A percentile compares a stretch with the other conserved stretches of the same genome.
Evolutionary conservation across 805 yeast species (phyloP).

Genomic region (Starmerella roubikii): DNA sequence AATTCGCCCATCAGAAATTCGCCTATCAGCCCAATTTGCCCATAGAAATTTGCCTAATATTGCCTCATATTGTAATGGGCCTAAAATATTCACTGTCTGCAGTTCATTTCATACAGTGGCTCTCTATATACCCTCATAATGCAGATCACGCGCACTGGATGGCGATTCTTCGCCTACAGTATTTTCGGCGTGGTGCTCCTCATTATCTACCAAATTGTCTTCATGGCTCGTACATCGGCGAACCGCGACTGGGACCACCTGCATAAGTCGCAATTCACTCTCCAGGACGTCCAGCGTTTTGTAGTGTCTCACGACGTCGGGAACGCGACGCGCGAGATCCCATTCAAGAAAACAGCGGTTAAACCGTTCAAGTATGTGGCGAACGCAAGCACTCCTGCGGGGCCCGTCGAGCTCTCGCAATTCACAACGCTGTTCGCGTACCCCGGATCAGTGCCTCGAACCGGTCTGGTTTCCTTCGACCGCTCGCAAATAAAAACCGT

Average conservation of each 20-base stretch:
- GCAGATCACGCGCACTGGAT: not conserved
- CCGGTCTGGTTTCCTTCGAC: not conserved
- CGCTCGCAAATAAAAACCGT: not conserved
- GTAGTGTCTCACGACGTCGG: constrained; percentile 1
- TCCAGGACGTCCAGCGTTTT: constrained; percentile 13
- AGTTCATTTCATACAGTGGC: too few species aligned
- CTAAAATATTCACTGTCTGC: too few species aligned
- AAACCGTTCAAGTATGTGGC: not conserved
- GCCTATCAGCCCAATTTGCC: too few species aligned
- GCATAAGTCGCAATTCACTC: constrained; percentile 13
- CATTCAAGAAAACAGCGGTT: not conserved
- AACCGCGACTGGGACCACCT: constrained; percentile 22
- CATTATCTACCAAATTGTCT: constrained; percentile 19
- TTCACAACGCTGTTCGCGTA: not conserved
- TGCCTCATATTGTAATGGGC: too few species aligned
- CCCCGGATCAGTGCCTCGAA: not conserved
- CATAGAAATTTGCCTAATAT: too few species aligned
- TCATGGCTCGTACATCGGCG: constrained; percentile 22
- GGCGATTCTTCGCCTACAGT: constrained; percentile 22
- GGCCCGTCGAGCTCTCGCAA: not conserved
- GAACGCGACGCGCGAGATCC: not conserved
- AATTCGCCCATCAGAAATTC: too few species aligned
- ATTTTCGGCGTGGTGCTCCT: constrained; percentile 16
- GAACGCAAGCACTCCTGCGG: too few species aligned
- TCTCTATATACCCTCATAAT: not conserved